Percentiles rank a stretch among this genome's conserved stretches.
Conservation (phyloP, 805 yeast species). For the Ogataea nitratoaversa region DNA sequence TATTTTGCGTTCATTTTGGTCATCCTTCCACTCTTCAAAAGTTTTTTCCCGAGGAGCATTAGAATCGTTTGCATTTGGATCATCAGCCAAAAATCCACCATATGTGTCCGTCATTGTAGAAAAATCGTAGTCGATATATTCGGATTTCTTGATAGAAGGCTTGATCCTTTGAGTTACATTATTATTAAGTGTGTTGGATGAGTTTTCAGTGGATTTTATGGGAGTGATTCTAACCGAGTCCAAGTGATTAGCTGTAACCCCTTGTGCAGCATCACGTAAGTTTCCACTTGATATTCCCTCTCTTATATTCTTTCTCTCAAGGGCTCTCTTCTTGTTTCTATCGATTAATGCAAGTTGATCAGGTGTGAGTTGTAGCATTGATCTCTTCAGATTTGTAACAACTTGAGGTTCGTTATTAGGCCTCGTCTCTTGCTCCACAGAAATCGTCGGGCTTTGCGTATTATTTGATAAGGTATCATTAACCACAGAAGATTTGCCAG, state of each 20-base stretch:
- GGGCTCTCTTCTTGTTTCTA: constrained; percentile 49
- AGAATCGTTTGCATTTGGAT: constrained; percentile 16
- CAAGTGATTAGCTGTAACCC: constrained; percentile 4
- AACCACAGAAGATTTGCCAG: too few relatives aligned
- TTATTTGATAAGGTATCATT: too few relatives aligned
- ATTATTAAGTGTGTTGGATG: too few relatives aligned
- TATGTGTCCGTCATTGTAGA: constrained; percentile 83
- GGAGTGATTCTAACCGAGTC: constrained; percentile 7
- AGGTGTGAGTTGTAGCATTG: constrained; percentile 28
- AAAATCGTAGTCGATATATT: constrained; percentile 81
- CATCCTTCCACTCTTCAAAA: constrained; percentile 54
- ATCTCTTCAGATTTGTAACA: not conserved
- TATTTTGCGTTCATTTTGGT: constrained; percentile 36
- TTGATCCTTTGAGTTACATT: constrained; percentile 22
- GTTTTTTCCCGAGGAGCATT: constrained; percentile 33
- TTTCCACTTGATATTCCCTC: constrained; percentile 10
- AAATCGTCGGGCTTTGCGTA: too few relatives aligned
- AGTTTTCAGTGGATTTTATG: not conserved
- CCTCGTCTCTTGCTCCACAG: constrained; percentile 10
- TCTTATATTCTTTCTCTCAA: constrained; percentile 30
- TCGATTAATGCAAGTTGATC: constrained; percentile 50
- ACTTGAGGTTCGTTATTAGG: not conserved
- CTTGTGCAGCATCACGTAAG: constrained; percentile 21
- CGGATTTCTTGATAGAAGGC: constrained; percentile 53
- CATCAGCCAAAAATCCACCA: constrained; percentile 75